Conservation (phyloP, 768 basidiomycete species). For the Holtermannia corniformis region DNA sequence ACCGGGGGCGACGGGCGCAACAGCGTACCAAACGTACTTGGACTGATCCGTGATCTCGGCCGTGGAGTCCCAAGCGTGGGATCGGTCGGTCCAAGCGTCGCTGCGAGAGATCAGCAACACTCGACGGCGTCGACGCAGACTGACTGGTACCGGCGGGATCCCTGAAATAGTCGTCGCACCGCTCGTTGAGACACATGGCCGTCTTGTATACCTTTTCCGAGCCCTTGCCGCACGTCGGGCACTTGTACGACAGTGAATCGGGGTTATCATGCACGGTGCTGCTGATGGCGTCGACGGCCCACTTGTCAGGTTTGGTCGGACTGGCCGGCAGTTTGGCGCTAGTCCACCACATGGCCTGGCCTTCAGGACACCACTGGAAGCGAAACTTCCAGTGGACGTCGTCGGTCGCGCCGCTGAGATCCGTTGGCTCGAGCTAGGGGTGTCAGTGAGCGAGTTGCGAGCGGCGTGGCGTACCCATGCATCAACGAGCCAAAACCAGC, state of each 20-base stretch:
- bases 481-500: constrained; percentile 38
- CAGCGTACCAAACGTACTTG: constrained; percentile 18
- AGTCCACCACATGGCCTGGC: constrained; percentile 17
- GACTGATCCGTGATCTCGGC: constrained; percentile 8
- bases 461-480: constrained; percentile 26
- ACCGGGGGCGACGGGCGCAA: constrained; percentile 12
- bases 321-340: not conserved
- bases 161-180: constrained; percentile 3
- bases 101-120: no score
- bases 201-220: not conserved
- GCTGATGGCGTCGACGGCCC: not conserved
- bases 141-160: no score
- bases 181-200: not conserved
- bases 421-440: not conserved
- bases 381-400: constrained; percentile 32
- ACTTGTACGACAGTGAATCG: not conserved
- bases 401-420: constrained; percentile 3
- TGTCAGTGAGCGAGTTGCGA: constrained; percentile 1
- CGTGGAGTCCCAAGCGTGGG: not conserved
- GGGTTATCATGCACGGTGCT: no score
- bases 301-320: constrained; percentile 7
- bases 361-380: constrained; percentile 24
- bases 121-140: no score
- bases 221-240: not conserved
- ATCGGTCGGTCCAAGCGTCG: no score